These are phyloP conservation scores for Trichoderma pleuroti DNA, from an alignment of 2,329 filamentous ascomycete genomes.

Conservation along the genomic window DNA sequence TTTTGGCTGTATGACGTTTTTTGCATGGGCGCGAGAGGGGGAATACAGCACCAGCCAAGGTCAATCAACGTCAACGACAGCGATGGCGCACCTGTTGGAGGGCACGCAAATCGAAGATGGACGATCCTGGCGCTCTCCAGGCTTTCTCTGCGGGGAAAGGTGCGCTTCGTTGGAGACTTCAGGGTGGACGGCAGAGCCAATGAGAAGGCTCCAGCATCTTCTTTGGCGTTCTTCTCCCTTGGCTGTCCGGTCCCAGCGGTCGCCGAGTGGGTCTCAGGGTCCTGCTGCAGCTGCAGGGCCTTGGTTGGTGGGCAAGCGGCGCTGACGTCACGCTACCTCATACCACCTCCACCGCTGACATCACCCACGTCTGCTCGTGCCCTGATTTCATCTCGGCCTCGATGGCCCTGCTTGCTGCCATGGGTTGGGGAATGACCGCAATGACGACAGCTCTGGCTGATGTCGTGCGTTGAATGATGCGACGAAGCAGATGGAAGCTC, in stretches of 20 bases:
- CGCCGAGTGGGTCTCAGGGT: conserved; percentile 16
- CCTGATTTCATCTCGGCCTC: conserved; percentile 4
- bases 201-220: conserved; percentile 11
- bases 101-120: conserved; percentile 14
- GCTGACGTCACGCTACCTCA: conserved; percentile 29
- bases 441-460: conserved; percentile 12
- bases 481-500: background rate
- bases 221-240: conserved; percentile 4
- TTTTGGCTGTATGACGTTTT: conserved; percentile 2
- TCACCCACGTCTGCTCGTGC: conserved; percentile 21
- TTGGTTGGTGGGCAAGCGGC: conserved; percentile 16
- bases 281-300: conserved; percentile 29
- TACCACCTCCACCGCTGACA: conserved; percentile 25
- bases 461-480: background rate
- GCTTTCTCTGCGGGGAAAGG: conserved; percentile 3
- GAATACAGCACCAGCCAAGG: background rate
- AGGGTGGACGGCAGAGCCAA: conserved; percentile 5
- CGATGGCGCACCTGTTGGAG: background rate
- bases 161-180: conserved; percentile 1
- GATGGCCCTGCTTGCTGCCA: background rate
- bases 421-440: background rate
- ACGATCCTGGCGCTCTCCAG: conserved; percentile 3
- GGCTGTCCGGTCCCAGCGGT: background rate
- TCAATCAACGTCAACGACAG: conserved; percentile 4
- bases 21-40: conserved; percentile 20